Evolutionary conservation across 2,329 filamentous ascomycete species (phyloP), one percentile per base, ranked within the genome.

Genomic region (Drechslerella stenobrocha): DNA sequence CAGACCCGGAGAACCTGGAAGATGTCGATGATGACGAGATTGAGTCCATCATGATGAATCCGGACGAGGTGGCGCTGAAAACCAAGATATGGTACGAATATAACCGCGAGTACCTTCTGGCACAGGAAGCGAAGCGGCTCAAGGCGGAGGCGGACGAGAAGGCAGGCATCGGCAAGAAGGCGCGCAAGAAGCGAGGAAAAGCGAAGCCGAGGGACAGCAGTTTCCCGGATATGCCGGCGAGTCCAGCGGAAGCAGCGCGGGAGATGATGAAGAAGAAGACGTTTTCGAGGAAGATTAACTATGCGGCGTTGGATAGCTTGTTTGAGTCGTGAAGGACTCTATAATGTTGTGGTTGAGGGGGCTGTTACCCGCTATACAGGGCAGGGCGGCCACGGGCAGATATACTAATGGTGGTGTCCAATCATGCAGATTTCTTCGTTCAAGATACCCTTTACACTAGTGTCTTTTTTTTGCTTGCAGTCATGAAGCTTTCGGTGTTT

Each of bases 71-170:
- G 1, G 83, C 83, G 30, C 84, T 90, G 74, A 97, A 96, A 76
- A 91, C 96, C 76, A 84, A 85, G 65, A 88, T 97, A 52, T 98
- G 93, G 93, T 85, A 95, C 42, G 91, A 92, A 65, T 86, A 91
- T 75, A 97, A 98, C 76, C 90, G 93, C 75, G 90, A 95, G 71
- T 98, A 91, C 83, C 81, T 98, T 35, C 88, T 92, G 6, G 83
- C 85, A 48, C 87, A 95, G 74, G 90, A 96, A 74, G 85, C 88
- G 66, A 95, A 93, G 76, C 81, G 87, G 4, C 87, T 95, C 59
- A 83, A 87, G 35, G 83, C 85, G 64, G 89, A 90, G 76, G 78
- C 83, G 69, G 83, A 82, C 64, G 78, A 75, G 23, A 81, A 80
- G 7, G 81, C 77, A 61, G 80, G 70, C 73, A 79, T 76, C 70